These are phyloP conservation scores for Cryptococcus wingfieldii DNA, from an alignment of 1,284 basidiomycete species.

Conservation along the genomic window DNA sequence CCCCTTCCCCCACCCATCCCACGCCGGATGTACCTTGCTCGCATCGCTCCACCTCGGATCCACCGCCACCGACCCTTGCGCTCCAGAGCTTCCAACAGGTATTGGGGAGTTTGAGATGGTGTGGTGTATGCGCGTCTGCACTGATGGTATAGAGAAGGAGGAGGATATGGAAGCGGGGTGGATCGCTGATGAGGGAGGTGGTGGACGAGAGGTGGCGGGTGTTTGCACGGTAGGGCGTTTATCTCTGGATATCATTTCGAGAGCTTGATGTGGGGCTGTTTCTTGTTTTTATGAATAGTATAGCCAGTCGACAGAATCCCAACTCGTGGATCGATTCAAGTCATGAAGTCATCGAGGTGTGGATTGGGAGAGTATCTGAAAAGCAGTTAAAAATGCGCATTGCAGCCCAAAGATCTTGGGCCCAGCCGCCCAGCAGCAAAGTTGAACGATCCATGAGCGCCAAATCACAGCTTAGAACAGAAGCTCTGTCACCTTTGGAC, in stretches of 20 bases:
- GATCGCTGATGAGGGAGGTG: background rate
- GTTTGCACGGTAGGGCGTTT: conserved; percentile 12
- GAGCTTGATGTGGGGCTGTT: no score
- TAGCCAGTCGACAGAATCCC: no score
- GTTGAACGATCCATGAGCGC: no score
- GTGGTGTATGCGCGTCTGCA: conserved; percentile 8
- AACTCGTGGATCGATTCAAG: no score
- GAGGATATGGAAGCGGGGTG: conserved; percentile 17
- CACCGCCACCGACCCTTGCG: conserved; percentile 12
- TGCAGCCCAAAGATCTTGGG: no score
- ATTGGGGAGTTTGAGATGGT: conserved; percentile 1
- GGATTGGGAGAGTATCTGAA: no score
- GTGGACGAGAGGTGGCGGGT: background rate
- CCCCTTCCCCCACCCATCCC: conserved; percentile 21
- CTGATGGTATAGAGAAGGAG: conserved; percentile 8
- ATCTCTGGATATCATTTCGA: background rate
- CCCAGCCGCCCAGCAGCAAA: no score
- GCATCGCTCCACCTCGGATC: conserved; percentile 20
- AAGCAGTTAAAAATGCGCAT: no score
- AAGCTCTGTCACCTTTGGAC: no score
- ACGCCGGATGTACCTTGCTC: conserved; percentile 28
- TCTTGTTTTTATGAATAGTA: no score
- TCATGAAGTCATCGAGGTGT: no score
- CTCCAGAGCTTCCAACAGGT: conserved; percentile 3
- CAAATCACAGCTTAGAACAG: no score